Evolutionary conservation across 2,329 filamentous ascomycete species (phyloP).

Genomic region (Phoma sp.): DNA sequence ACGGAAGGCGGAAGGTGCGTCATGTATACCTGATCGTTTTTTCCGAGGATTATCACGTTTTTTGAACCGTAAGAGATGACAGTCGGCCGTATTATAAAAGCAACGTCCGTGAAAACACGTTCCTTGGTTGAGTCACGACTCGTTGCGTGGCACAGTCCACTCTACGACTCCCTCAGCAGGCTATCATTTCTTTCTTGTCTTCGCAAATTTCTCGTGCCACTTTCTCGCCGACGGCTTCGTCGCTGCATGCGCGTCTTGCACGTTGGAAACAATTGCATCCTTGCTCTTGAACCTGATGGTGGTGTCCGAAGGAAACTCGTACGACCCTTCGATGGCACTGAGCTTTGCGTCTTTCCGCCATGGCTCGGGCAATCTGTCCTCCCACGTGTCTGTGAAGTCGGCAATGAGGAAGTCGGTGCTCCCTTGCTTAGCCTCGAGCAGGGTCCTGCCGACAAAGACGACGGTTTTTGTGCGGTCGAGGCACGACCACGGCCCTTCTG

Average conservation of each 20-base stretch:
- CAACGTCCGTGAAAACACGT: slow-evolving; percentile 1
- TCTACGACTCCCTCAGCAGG: slow-evolving; percentile 12
- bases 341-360: slow-evolving; percentile 46
- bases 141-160: slow-evolving; percentile 15
- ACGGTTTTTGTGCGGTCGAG: slow-evolving; percentile 43
- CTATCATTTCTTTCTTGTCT: slow-evolving; percentile 38
- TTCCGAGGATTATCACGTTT: not conserved
- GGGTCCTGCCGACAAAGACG: slow-evolving; percentile 37
- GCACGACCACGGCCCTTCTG: slow-evolving; percentile 40
- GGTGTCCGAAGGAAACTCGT: slow-evolving; percentile 40
- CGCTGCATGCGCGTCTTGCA: slow-evolving; percentile 15
- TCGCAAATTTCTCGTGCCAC: slow-evolving; percentile 50
- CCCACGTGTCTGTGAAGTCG: slow-evolving; percentile 47
- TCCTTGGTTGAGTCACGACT: slow-evolving; percentile 11
- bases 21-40: not conserved
- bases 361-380: slow-evolving; percentile 45
- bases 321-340: slow-evolving; percentile 38
- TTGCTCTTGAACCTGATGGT: slow-evolving; percentile 39
- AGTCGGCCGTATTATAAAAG: not conserved
- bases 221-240: slow-evolving; percentile 42
- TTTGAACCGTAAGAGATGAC: not conserved
- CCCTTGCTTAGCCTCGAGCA: slow-evolving; percentile 38
- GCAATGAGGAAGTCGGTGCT: slow-evolving; percentile 35
- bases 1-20: not conserved
- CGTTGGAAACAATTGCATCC: slow-evolving; percentile 5